Conservation (phyloP, 345 rosid genomes). For the Pseudoturritis turrita region DNA sequence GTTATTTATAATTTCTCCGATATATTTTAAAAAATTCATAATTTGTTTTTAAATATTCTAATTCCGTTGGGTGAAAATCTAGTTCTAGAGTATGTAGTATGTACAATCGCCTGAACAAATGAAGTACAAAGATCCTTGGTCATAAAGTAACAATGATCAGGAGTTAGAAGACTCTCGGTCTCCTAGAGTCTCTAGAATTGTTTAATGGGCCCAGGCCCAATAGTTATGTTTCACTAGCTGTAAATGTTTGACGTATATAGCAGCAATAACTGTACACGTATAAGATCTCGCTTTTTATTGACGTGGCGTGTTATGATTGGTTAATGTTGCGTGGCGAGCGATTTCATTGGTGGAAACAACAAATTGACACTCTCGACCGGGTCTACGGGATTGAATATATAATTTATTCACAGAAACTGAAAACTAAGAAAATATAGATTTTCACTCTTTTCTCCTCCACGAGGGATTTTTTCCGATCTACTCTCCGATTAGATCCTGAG, state of each 20-base stretch:
- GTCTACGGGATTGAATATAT: slow-evolving; percentile 28
- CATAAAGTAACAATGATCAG: neutral
- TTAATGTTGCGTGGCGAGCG: slow-evolving; percentile 20
- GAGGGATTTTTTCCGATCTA: slow-evolving; percentile 23
- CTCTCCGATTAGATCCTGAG: slow-evolving; percentile 16
- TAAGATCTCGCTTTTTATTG: neutral
- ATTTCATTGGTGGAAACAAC: slow-evolving; percentile 31
- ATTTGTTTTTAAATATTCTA: too few relatives aligned
- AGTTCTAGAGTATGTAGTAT: too few relatives aligned
- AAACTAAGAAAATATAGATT: neutral
- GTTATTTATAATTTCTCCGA: too few relatives aligned
- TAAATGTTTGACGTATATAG: neutral
- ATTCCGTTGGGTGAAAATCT: too few relatives aligned
- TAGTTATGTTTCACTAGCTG: neutral
- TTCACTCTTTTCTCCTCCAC: neutral
- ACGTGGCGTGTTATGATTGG: slow-evolving; percentile 27
- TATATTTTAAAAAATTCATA: too few relatives aligned
- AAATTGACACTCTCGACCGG: slow-evolving; percentile 20
- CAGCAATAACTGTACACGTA: slow-evolving; percentile 17
- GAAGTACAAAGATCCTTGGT: neutral
- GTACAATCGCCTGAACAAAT: neutral
- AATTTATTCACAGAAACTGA: neutral
- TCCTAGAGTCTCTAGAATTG: neutral
- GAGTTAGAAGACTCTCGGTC: neutral
- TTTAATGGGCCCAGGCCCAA: slow-evolving; percentile 19